These are phyloP conservation scores for Leishmania aethiopica DNA, from an alignment of 208 protist species.

Conservation along the genomic window DNA sequence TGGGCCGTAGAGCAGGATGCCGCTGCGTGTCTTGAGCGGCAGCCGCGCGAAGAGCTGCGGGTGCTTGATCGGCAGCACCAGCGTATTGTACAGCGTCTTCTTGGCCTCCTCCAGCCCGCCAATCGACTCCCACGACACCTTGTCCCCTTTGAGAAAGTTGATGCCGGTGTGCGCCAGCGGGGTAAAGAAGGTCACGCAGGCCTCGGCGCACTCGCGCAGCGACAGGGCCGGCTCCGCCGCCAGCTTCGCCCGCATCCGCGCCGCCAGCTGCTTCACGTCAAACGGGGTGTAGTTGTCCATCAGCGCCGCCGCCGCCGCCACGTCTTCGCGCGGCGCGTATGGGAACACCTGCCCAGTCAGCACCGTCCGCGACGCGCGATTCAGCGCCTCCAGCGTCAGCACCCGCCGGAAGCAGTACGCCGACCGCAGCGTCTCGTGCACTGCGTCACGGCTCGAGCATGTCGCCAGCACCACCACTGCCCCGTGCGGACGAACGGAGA, in stretches of 20 bases:
- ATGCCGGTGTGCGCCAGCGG: slow-evolving; percentile 87
- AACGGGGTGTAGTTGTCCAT: slow-evolving; percentile 93
- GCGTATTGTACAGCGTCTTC: slow-evolving; percentile 93
- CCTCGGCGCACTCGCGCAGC: slow-evolving; percentile 34
- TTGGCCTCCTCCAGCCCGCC: slow-evolving; percentile 94
- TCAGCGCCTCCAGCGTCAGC: slow-evolving; percentile 67
- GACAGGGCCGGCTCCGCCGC: slow-evolving; percentile 31
- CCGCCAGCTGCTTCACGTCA: slow-evolving; percentile 64
- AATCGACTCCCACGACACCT: slow-evolving; percentile 80
- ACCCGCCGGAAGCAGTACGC: slow-evolving; percentile 67
- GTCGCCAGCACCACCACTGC: slow-evolving; percentile 77
- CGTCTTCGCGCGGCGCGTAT: slow-evolving; percentile 26
- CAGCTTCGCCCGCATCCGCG: slow-evolving; percentile 43
- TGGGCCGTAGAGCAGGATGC: slow-evolving; percentile 93
- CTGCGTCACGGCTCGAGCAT: slow-evolving; percentile 59
- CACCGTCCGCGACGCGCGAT: slow-evolving; percentile 42
- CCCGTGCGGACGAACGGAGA: slow-evolving; percentile 22
- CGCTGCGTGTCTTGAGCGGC: slow-evolving; percentile 91
- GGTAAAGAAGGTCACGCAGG: slow-evolving; percentile 54
- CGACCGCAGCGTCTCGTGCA: slow-evolving; percentile 70
- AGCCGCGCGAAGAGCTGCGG: slow-evolving; percentile 91
- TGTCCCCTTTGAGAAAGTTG: slow-evolving; percentile 74
- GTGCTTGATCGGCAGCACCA: slow-evolving; percentile 94
- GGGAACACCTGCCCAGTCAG: slow-evolving; percentile 70
- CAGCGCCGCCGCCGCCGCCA: slow-evolving; percentile 44